phyloP scores from a whole-genome alignment of 176 grass and related monocot genomes.

The Rhynchospora pubera region DNA sequence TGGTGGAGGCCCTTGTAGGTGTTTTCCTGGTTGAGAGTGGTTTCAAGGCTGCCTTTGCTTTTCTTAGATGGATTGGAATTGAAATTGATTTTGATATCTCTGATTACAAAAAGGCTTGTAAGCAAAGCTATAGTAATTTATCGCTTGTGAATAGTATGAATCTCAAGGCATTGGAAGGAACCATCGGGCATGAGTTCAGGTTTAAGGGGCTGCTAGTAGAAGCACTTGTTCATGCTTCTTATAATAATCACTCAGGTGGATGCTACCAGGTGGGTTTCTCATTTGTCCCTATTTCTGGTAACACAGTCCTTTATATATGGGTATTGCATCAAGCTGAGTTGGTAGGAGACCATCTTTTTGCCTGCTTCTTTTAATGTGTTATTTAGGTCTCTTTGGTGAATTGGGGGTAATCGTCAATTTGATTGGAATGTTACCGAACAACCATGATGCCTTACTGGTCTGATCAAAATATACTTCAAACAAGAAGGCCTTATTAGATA shows the following conservation, averaged over 20 bases:
- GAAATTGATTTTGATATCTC: slow-evolving; percentile 49
- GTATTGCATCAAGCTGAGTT: not conserved
- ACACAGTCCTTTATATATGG: slow-evolving; percentile 7
- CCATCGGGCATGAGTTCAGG: slow-evolving; percentile 55
- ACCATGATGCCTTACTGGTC: not conserved
- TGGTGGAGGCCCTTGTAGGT: slow-evolving; percentile 86
- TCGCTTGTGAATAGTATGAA: slow-evolving; percentile 39
- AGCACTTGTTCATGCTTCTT: slow-evolving; percentile 79
- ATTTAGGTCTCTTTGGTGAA: not conserved
- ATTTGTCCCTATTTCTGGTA: slow-evolving; percentile 1
- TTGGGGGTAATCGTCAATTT: not conserved
- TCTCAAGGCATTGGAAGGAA: slow-evolving; percentile 56
- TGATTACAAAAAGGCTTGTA: slow-evolving; percentile 46
- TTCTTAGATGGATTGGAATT: slow-evolving; percentile 79
- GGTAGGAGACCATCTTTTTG: not conserved
- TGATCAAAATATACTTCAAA: not conserved
- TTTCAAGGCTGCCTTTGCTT: slow-evolving; percentile 88
- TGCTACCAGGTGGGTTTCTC: slow-evolving; percentile 72
- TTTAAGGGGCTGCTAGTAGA: slow-evolving; percentile 71
- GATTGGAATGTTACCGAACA: not conserved
- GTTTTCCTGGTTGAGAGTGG: slow-evolving; percentile 87
- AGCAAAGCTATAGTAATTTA: slow-evolving; percentile 53
- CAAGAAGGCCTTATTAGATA: not conserved
- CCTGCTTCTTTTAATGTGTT: not conserved
- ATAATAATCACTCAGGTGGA: slow-evolving; percentile 70